Conservation (phyloP, 75 land plant species). For the Larix kaempferi region DNA sequence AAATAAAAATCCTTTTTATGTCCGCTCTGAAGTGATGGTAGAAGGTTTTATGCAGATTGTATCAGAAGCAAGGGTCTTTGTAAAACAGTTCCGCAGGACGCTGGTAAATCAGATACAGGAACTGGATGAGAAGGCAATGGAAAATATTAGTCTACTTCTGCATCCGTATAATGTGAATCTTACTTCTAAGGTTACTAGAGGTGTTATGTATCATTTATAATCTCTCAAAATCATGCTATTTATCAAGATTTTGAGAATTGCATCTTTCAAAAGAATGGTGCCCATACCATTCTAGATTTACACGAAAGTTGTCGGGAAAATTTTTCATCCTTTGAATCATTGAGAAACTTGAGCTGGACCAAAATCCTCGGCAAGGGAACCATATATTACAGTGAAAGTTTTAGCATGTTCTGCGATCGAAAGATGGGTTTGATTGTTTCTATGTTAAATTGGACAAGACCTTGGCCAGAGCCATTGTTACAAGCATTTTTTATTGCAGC, state of each 20-base stretch:
- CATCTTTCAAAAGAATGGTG: constrained; percentile 68
- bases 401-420: constrained; percentile 73
- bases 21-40: constrained; percentile 50
- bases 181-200: constrained; percentile 34
- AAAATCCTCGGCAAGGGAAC: constrained; percentile 74
- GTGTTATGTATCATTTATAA: constrained; percentile 67
- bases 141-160: constrained; percentile 52
- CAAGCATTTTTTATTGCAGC: constrained; percentile 76
- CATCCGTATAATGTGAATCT: constrained; percentile 59
- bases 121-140: constrained; percentile 35
- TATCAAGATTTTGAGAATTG: constrained; percentile 87
- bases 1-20: constrained; percentile 29
- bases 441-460: constrained; percentile 56
- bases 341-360: constrained; percentile 75
- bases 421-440: constrained; percentile 71
- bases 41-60: constrained; percentile 78
- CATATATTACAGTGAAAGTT: constrained; percentile 68
- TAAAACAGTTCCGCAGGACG: constrained; percentile 67
- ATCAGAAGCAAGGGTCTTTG: constrained; percentile 68
- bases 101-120: constrained; percentile 63
- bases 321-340: constrained; percentile 49
- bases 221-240: constrained; percentile 66
- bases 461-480: constrained; percentile 65
- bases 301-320: constrained; percentile 48
- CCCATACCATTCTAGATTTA: constrained; percentile 55